Evolutionary conservation across 1,139 yeast genomes (phyloP).

Genomic region (Trichomonascaceae sp.): DNA sequence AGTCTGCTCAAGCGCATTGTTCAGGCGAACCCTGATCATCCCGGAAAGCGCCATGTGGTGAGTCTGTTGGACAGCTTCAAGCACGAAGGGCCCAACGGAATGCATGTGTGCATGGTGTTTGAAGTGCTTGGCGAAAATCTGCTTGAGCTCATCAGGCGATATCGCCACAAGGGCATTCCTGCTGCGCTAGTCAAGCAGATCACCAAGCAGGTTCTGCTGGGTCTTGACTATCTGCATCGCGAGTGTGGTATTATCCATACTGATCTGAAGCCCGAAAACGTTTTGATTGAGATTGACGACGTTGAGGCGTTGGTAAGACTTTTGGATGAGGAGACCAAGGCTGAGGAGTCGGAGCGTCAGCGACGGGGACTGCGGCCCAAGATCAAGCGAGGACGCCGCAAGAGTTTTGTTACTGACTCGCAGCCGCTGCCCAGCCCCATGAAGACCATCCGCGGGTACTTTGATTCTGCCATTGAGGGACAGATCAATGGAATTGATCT

Average conservation of each 20-base stretch:
- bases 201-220: slow-evolving; percentile 61
- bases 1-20: slow-evolving; percentile 40
- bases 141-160: slow-evolving; percentile 55
- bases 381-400: slow-evolving; percentile 34
- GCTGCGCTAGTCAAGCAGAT: slow-evolving; percentile 64
- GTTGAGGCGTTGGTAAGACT: slow-evolving; percentile 54
- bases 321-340: slow-evolving; percentile 37
- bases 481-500: slow-evolving; percentile 5
- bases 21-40: slow-evolving; percentile 43
- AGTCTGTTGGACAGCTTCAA: slow-evolving; percentile 61
- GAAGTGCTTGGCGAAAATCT: slow-evolving; percentile 79
- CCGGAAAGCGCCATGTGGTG: slow-evolving; percentile 61
- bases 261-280: slow-evolving; percentile 81
- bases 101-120: slow-evolving; percentile 79
- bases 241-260: slow-evolving; percentile 88
- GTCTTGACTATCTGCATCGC: slow-evolving; percentile 69
- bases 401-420: slow-evolving; percentile 71
- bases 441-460: slow-evolving; percentile 17
- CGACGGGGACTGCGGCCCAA: slow-evolving; percentile 1
- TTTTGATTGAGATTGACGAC: slow-evolving; percentile 67
- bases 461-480: slow-evolving; percentile 11
- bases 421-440: slow-evolving; percentile 78
- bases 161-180: slow-evolving; percentile 61
- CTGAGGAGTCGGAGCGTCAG: slow-evolving; percentile 6
- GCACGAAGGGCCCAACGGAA: slow-evolving; percentile 70